Base-by-base conservation (phyloP, 768 basidiomycete species). In the Leccinum longicurvipes region DNA sequence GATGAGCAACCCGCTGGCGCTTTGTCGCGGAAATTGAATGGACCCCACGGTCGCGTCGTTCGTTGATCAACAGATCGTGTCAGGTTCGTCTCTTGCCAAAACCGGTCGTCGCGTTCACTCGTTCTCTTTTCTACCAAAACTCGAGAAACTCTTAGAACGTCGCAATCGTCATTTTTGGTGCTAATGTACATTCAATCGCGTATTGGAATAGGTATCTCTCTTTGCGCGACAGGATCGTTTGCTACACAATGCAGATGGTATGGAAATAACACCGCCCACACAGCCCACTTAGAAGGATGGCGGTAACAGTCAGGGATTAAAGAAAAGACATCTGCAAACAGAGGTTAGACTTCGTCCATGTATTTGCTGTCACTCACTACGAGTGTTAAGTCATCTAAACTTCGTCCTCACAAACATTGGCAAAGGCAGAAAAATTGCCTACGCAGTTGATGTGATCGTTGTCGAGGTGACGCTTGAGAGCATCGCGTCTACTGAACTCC, bases 381-480 rank as follows among this genome's bases (percentile, higher is more conserved):
- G 54, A 47, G 36, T 25, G 14, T n/a, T 48, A 41, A 17, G 15
- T 10, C 6, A 41, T 60, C 48, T 66, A 63, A 41, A 7, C 19
- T 11, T 67, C 67, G 15, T 72, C 68, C 31, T 69, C 67, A n/a
- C 53, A 59, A 19, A 65, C 47, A 34, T n/a, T 64, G 17, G 67
- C 62, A 28, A 73, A 71, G 10, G 55, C 61, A 32, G 64, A 57
- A 57, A 73, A 67, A 50, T 73, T 58, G 17, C 73, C 73, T 17
- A 73, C 50, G 54, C 73, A 73, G 11, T 21, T 57, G 47, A 73
- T 73, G 17, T 70, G 72, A 8, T 71, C 64, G 47, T 73, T 73
- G 51, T 73, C 70, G 23, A 74, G 70, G 59, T 75, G 75, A 47
- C 74, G 68, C 60, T 76, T 75, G 55, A 76, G 70, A 28, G 74